Base-by-base conservation (phyloP, 2,329 filamentous ascomycete species). In the Gnomoniopsis sp. region DNA sequence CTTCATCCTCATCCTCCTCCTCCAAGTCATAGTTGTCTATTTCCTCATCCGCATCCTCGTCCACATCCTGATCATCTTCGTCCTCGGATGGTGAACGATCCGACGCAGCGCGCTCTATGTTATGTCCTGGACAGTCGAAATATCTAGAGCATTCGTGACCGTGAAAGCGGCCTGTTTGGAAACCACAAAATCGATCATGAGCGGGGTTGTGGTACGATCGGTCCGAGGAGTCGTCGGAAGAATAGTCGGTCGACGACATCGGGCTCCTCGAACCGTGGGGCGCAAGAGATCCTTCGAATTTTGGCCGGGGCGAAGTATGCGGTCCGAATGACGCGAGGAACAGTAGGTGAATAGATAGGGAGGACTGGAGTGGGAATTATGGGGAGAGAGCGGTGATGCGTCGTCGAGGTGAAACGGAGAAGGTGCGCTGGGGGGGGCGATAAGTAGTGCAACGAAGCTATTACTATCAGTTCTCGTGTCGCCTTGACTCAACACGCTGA, bases 51-150 rank as follows among this genome's bases (percentile, higher is more conserved):
- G 53, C 53, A 14, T 54, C 59, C 7, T 63, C 64, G 14, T 64
- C 63, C 38, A 65, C 58, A 14, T 21, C 36, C 8, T 63, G 62
- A 7, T 60, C 61, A 19, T 61, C 63, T 23, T 65, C 63, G 59
- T 69, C 67, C n/a, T 69, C 69, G 38, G 73, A 73, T 21, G 23
- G 12, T 48, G 34, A 22, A 17, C 14, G 12, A 6, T 57, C 41
- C 38, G 53, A 60, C 22, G n/a, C 48, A 17, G 49, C 49, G 53
- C 79, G 72, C 64, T 75, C 74, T 49, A 78, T 64, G 19, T 70
- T 61, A 58, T 82, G 79, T 3, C 77, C 74, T 34, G 79, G 79
- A 47, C 79, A 81, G 68, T 82, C 79, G 58, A 79, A 74, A 66
- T 72, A 81, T 49, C 73, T 74, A 12, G 72, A 72, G 65, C 78